Conservation (phyloP, 2,329 filamentous ascomycete genomes). For the Rhinocladiella mackenziei region DNA sequence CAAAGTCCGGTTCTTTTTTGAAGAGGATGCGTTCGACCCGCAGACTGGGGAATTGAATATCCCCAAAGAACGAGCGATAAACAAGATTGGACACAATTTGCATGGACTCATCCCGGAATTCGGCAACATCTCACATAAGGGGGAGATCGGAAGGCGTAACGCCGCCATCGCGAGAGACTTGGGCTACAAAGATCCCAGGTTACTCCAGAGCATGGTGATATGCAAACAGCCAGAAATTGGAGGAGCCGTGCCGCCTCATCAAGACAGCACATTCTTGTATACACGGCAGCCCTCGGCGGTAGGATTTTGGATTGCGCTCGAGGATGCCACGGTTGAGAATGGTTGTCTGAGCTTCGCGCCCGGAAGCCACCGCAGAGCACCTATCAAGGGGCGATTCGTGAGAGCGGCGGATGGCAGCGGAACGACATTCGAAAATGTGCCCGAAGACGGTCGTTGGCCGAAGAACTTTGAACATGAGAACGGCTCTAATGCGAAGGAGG, state of each 20-base stretch:
- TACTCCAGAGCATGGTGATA: constrained; percentile 94
- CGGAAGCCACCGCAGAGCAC: constrained; percentile 72
- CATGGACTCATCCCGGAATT: constrained; percentile 68
- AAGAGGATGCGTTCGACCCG: constrained; percentile 79
- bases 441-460: constrained; percentile 66
- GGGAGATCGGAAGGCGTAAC: constrained; percentile 42
- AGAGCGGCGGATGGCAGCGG: constrained; percentile 52
- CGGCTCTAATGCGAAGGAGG: constrained; percentile 37
- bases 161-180: constrained; percentile 64
- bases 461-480: constrained; percentile 45
- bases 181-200: constrained; percentile 70
- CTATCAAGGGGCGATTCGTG: constrained; percentile 71
- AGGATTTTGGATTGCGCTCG: constrained; percentile 95
- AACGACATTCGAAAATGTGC: constrained; percentile 57
- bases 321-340: constrained; percentile 82
- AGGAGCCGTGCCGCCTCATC: constrained; percentile 82
- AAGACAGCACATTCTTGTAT: constrained; percentile 89
- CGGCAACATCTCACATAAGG: constrained; percentile 51
- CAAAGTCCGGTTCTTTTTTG: constrained; percentile 95
- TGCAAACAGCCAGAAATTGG: constrained; percentile 98
- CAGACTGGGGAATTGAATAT: constrained; percentile 61
- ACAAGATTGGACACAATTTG: constrained; percentile 79
- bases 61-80: constrained; percentile 80
- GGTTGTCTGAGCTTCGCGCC: constrained; percentile 83
- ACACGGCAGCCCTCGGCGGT: constrained; percentile 84